Conservation (phyloP, 257 asterid species). For the Nicotiana noctiflora region DNA sequence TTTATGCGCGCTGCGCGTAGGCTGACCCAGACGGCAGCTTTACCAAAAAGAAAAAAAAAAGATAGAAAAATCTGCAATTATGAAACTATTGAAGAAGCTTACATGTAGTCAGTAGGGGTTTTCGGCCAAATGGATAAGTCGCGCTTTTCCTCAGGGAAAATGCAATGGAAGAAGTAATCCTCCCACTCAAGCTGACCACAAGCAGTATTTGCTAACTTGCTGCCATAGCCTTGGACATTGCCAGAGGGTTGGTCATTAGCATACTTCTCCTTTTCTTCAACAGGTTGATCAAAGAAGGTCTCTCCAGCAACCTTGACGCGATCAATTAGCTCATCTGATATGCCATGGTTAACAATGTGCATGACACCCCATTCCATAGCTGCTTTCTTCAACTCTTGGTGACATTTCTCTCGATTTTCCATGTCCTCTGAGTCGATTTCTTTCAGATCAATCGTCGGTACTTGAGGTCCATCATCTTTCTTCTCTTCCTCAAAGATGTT, state of each 20-base stretch:
- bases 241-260: conserved; percentile 75
- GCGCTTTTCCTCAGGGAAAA: conserved; percentile 49
- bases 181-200: conserved; percentile 86
- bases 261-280: conserved; percentile 88
- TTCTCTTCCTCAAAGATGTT: conserved; percentile 61
- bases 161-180: conserved; percentile 75
- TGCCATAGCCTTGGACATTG: conserved; percentile 82
- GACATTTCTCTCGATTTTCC: conserved; percentile 34
- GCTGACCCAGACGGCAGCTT: neutral
- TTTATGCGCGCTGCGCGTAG: neutral
- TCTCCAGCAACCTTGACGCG: conserved; percentile 57
- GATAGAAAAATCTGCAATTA: neutral
- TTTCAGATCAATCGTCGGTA: conserved; percentile 49
- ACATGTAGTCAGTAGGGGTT: conserved; percentile 68
- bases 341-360: conserved; percentile 81
- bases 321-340: conserved; percentile 31
- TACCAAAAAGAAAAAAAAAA: neutral
- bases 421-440: conserved; percentile 37
- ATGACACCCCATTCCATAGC: conserved; percentile 94
- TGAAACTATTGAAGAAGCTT: conserved; percentile 16
- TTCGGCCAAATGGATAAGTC: conserved; percentile 74
- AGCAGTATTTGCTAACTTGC: conserved; percentile 71
- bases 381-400: conserved; percentile 48
- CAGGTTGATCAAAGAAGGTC: conserved; percentile 50
- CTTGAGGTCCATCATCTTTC: conserved; percentile 43